A percentile compares a stretch with the other conserved stretches of the same genome.
Evolutionary conservation across 768 basidiomycete genomes (phyloP).

Genomic region (Guyanaporus albipodus): DNA sequence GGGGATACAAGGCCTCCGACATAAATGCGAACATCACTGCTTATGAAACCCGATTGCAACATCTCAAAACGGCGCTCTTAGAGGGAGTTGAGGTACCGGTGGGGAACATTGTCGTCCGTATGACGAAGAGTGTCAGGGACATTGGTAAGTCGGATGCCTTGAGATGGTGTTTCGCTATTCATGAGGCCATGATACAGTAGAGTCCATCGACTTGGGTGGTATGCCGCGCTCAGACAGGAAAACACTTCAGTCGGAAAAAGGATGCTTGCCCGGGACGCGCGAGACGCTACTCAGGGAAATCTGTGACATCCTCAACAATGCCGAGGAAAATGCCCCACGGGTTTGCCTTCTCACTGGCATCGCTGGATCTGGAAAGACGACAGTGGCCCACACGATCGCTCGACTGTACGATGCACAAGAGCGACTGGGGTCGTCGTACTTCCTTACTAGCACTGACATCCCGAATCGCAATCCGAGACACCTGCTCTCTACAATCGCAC

Average conservation of each 20-base stretch:
- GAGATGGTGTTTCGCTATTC: background rate
- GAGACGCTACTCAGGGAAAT: constrained; percentile 15
- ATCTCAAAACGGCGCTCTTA: constrained; percentile 16
- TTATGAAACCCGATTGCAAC: constrained; percentile 17
- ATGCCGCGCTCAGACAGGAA: constrained; percentile 23
- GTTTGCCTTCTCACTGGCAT: constrained; percentile 28
- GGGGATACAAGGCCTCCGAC: constrained; percentile 15
- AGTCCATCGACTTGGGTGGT: constrained; percentile 16
- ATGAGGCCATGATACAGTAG: constrained; percentile 8
- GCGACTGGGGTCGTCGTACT: constrained; percentile 33
- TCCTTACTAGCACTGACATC: constrained; percentile 20
- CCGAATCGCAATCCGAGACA: constrained; percentile 20
- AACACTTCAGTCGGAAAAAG: constrained; percentile 18
- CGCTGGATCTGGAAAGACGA: constrained; percentile 31
- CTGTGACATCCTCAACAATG: constrained; percentile 15
- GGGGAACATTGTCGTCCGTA: constrained; percentile 19
- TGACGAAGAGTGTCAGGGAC: constrained; percentile 13
- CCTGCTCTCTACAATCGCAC: constrained; percentile 33
- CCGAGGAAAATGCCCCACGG: constrained; percentile 12
- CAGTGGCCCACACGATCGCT: constrained; percentile 31
- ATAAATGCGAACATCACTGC: constrained; percentile 14
- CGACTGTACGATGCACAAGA: constrained; percentile 21
- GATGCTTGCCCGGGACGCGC: constrained; percentile 20
- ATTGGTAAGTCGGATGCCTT: constrained; percentile 1
- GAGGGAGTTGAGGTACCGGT: constrained; percentile 12